These are phyloP conservation scores for Diaporthe sp. DNA, from an alignment of 2,329 filamentous ascomycete species.

Conservation along the genomic window DNA sequence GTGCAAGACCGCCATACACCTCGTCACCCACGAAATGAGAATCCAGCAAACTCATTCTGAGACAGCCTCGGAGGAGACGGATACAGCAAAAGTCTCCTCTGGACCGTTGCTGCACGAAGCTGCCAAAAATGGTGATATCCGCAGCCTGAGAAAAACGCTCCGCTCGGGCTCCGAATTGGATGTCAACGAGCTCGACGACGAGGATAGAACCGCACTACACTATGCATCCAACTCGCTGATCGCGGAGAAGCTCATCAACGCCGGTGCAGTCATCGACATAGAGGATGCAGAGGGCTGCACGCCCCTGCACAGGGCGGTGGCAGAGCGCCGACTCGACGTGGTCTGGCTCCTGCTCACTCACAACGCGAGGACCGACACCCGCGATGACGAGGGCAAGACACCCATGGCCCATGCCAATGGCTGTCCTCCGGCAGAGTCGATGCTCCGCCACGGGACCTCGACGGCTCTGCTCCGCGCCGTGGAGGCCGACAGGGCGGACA, in stretches of 20 bases:
- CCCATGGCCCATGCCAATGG: background rate
- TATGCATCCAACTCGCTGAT: constrained; percentile 4
- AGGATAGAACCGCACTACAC: constrained; percentile 5
- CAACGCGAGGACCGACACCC: background rate
- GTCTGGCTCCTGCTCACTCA: background rate
- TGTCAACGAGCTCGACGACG: constrained; percentile 17
- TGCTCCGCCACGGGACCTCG: background rate
- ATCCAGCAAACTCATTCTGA: background rate
- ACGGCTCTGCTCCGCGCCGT: constrained; percentile 4
- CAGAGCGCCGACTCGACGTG: constrained; percentile 1
- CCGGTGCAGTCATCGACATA: background rate
- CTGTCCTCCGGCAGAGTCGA: background rate
- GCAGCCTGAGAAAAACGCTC: constrained; percentile 16
- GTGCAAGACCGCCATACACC: background rate
- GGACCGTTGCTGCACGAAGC: background rate
- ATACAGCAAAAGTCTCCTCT: background rate
- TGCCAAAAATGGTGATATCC: constrained; percentile 1
- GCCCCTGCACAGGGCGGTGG: constrained; percentile 7
- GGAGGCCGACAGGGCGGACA: constrained; percentile 11
- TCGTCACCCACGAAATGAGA: background rate
- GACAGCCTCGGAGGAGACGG: background rate
- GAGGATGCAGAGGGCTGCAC: constrained; percentile 20
- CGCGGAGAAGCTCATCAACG: constrained; percentile 15
- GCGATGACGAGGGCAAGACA: constrained; percentile 1
- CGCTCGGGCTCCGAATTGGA: constrained; percentile 1